These are phyloP conservation scores for Pleurotus cornucopiae DNA, from an alignment of 768 basidiomycete species.

Conservation along the genomic window DNA sequence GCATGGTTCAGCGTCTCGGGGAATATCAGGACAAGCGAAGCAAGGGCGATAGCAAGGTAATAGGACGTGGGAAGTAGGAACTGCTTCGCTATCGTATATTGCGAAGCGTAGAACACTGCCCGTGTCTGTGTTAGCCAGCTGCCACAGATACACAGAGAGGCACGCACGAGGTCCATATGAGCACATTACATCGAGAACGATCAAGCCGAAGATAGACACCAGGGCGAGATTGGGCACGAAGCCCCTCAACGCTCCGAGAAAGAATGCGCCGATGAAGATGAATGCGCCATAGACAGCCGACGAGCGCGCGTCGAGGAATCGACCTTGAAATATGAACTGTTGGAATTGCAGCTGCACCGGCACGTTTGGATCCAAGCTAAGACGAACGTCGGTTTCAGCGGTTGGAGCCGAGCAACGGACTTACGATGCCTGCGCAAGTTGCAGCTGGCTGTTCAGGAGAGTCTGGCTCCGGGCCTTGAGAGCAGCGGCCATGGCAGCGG, in stretches of 20 bases:
- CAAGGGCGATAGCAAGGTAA: conserved; percentile 37
- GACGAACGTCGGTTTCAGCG: neutral
- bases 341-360: conserved; percentile 22
- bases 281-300: conserved; percentile 42
- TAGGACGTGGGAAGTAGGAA: conserved; percentile 36
- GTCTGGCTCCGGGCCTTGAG: conserved; percentile 29
- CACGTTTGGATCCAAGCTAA: conserved; percentile 18
- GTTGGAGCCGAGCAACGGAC: conserved; percentile 9
- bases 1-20: conserved; percentile 37
- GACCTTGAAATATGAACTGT: conserved; percentile 30
- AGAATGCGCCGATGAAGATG: conserved; percentile 39
- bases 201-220: conserved; percentile 38
- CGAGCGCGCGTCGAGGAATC: conserved; percentile 37
- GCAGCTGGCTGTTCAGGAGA: conserved; percentile 28
- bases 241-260: conserved; percentile 32
- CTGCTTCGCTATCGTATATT: conserved; percentile 35
- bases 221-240: conserved; percentile 35
- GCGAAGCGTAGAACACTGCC: conserved; percentile 31
- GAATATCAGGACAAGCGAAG: conserved; percentile 33
- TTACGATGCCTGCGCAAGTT: conserved; percentile 31
- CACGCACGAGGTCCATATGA: conserved; percentile 17
- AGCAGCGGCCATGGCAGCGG: conserved; percentile 38
- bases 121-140: neutral
- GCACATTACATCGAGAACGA: conserved; percentile 39
- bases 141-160: neutral